A percentile compares a stretch with the other conserved stretches of the same genome.
Conservation (phyloP, 257 asterid species). For the Anisodus acutangulus region DNA sequence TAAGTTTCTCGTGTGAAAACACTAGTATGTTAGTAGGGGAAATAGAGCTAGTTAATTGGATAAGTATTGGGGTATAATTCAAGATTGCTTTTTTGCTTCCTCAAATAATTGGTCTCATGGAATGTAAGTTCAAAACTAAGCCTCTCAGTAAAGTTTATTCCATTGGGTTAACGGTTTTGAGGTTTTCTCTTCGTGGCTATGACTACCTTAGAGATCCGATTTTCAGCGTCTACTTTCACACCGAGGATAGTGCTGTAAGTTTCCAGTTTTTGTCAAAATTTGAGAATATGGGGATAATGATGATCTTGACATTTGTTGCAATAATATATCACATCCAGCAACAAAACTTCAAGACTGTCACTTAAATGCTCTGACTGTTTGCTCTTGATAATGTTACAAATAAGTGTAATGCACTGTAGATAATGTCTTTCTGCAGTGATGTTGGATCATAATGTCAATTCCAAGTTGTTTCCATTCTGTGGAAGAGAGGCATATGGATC, state of each 20-base stretch:
- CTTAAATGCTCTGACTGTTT: not conserved
- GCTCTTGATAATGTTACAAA: not conserved
- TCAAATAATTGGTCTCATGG: slow-evolving; percentile 4
- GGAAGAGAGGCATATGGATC: too few species aligned
- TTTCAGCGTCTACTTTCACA: slow-evolving; percentile 16
- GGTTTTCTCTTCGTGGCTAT: slow-evolving; percentile 30
- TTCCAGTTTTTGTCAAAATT: slow-evolving; percentile 23
- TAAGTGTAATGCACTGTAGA: not conserved
- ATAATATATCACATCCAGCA: slow-evolving; percentile 31
- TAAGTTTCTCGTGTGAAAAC: too few species aligned
- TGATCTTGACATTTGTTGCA: slow-evolving; percentile 23
- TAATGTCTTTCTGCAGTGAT: not conserved
- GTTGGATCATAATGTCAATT: not conserved
- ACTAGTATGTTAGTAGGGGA: not conserved
- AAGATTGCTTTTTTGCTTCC: slow-evolving; percentile 5
- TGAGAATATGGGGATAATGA: slow-evolving; percentile 24
- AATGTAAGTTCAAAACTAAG: not conserved
- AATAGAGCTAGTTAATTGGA: not conserved
- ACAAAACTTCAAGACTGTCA: slow-evolving; percentile 6
- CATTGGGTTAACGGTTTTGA: slow-evolving; percentile 33
- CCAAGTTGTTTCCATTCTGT: not conserved
- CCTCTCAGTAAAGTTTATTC: slow-evolving; percentile 28
- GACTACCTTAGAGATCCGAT: slow-evolving; percentile 37
- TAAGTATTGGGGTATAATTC: not conserved
- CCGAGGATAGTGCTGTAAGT: not conserved